A percentile compares a stretch with the other conserved stretches of the same genome.
phyloP scores from a whole-genome alignment of 495 filamentous ascomycete species.

The Aspergillus sclerotioniger region DNA sequence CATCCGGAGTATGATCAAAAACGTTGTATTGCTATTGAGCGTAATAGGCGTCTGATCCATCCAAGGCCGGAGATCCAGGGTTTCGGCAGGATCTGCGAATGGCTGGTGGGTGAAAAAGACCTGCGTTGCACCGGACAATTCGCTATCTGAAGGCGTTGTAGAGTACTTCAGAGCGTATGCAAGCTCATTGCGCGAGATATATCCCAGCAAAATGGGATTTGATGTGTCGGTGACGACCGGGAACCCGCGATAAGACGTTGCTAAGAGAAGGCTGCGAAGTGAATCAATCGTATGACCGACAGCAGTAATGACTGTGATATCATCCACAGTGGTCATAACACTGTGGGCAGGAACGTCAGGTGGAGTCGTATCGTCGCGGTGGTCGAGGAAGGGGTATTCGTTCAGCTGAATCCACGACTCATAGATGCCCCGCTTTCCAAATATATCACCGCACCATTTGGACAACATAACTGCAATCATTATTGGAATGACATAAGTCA shows the following conservation, averaged over 20 bases:
- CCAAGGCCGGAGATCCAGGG: slow-evolving; percentile 88
- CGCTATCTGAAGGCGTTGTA: slow-evolving; percentile 44
- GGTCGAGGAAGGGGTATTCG: slow-evolving; percentile 94
- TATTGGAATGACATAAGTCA: slow-evolving; percentile 96
- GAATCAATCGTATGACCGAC: slow-evolving; percentile 78
- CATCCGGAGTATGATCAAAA: slow-evolving; percentile 81
- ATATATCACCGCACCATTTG: slow-evolving; percentile 98
- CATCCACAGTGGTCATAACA: slow-evolving; percentile 91
- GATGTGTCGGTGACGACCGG: slow-evolving; percentile 77
- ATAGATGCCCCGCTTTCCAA: slow-evolving; percentile 92
- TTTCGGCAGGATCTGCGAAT: slow-evolving; percentile 72
- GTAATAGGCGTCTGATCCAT: slow-evolving; percentile 99
- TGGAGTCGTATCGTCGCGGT: slow-evolving; percentile 75
- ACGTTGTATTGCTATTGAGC: slow-evolving; percentile 66
- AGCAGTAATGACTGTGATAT: slow-evolving; percentile 82
- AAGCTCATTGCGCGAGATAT: slow-evolving; percentile 90
- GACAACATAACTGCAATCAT: slow-evolving; percentile 99
- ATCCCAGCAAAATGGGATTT: slow-evolving; percentile 74
- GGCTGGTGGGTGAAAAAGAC: slow-evolving; percentile 81
- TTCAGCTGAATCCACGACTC: slow-evolving; percentile 97
- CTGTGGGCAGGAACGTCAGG: slow-evolving; percentile 81
- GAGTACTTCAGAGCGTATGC: slow-evolving; percentile 67
- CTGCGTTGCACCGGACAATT: slow-evolving; percentile 67
- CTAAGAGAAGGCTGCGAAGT: slow-evolving; percentile 64
- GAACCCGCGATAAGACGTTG: slow-evolving; percentile 84